Conservation (phyloP, 495 filamentous ascomycete genomes). For the Hypoxylon cercidicola region DNA sequence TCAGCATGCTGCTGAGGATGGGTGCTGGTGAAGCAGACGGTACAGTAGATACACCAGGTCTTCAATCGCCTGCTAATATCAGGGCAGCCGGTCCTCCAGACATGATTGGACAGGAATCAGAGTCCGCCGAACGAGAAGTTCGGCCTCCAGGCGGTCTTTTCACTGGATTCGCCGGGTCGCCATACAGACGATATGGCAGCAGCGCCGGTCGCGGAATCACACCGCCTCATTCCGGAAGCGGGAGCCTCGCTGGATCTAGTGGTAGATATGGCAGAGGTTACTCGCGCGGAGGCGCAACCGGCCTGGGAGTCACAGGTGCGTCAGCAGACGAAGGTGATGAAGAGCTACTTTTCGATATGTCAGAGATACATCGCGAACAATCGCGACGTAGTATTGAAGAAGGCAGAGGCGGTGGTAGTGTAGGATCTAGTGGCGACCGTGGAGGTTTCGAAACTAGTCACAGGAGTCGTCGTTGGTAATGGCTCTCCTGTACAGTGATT, state of each 20-base stretch:
- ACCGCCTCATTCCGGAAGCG: constrained; percentile 49
- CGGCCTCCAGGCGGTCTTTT: constrained; percentile 47
- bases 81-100: constrained; percentile 50
- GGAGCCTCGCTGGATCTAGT: constrained; percentile 59
- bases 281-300: constrained; percentile 56
- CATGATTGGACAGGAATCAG: constrained; percentile 56
- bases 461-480: constrained; percentile 47
- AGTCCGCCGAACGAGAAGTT: constrained; percentile 51
- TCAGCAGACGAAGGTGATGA: constrained; percentile 70
- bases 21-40: constrained; percentile 48
- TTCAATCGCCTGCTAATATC: constrained; percentile 60
- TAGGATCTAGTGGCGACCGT: constrained; percentile 44
- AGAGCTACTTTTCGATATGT: constrained; percentile 90
- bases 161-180: constrained; percentile 43
- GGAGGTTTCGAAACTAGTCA: constrained; percentile 47
- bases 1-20: constrained; percentile 66
- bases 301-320: constrained; percentile 57
- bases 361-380: constrained; percentile 73
- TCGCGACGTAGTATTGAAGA: constrained; percentile 81
- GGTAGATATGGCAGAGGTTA: constrained; percentile 65
- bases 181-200: constrained; percentile 49
- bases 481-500: not conserved
- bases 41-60: constrained; percentile 42
- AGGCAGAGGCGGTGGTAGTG: constrained; percentile 61
- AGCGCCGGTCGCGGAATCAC: constrained; percentile 43